phyloP scores from a whole-genome alignment of 106 monocot species.

The Acanthochlamys bracteata region DNA sequence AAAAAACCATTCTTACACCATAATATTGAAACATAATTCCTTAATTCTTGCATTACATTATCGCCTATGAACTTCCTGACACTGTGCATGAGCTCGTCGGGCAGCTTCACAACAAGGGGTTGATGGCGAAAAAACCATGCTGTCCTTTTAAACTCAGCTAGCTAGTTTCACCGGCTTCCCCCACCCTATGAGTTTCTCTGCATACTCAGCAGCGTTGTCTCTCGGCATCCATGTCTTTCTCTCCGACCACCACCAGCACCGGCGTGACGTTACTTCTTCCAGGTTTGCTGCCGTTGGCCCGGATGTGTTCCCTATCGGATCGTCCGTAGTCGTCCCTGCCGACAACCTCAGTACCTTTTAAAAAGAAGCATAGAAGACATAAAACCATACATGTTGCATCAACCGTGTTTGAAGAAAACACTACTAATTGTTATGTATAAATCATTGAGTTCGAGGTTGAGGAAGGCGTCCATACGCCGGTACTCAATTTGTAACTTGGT shows the following conservation, averaged over 20 bases:
- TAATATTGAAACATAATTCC: too few species aligned
- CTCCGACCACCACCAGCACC: slow-evolving; percentile 58
- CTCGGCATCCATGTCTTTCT: slow-evolving; percentile 38
- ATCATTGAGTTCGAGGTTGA: slow-evolving; percentile 42
- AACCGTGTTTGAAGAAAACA: too few species aligned
- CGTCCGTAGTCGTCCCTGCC: slow-evolving; percentile 33
- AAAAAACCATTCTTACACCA: too few species aligned
- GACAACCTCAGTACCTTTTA: slow-evolving; percentile 17
- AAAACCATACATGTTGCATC: too few species aligned
- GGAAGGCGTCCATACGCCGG: slow-evolving; percentile 51
- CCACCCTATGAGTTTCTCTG: slow-evolving; percentile 23
- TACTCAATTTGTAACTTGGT: slow-evolving; percentile 51
- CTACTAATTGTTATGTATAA: neutral
- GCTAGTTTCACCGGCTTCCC: slow-evolving; percentile 51
- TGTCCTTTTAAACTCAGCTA: slow-evolving; percentile 46
- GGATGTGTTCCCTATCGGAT: slow-evolving; percentile 44
- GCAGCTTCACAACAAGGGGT: slow-evolving; percentile 34
- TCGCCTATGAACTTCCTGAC: slow-evolving; percentile 29
- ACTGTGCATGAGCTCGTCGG: slow-evolving; percentile 26
- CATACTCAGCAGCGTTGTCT: slow-evolving; percentile 44
- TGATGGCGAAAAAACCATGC: slow-evolving; percentile 54
- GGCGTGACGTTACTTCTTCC: slow-evolving; percentile 20
- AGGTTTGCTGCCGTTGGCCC: slow-evolving; percentile 18
- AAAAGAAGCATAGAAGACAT: neutral
- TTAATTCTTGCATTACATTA: too few species aligned